Evolutionary conservation across 2,329 filamentous ascomycete species (phyloP).

Genomic region (Mollisiaceae sp.): DNA sequence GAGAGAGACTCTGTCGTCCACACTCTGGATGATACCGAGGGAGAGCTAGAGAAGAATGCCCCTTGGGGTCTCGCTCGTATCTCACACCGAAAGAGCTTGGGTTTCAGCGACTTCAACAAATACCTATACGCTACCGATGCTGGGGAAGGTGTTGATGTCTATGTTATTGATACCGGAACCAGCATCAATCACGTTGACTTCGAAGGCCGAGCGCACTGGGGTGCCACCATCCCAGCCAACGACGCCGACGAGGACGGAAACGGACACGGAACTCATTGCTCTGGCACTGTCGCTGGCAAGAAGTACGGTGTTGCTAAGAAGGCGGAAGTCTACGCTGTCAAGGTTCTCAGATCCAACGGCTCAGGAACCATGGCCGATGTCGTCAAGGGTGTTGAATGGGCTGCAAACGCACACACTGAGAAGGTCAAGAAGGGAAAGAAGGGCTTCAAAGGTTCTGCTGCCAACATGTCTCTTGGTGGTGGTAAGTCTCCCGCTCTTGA

Average conservation of each 20-base stretch:
- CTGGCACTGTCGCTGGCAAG: constrained; percentile 95
- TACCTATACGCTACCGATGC: constrained; percentile 90
- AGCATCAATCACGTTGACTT: constrained; percentile 96
- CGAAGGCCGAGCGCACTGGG: constrained; percentile 93
- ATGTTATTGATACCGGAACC: constrained; percentile 97
- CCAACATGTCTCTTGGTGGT: constrained; percentile 99
- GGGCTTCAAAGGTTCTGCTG: constrained; percentile 98
- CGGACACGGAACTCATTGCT: constrained; percentile 98
- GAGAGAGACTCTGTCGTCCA: constrained; percentile 94
- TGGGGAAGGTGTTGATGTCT: constrained; percentile 97
- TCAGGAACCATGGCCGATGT: constrained; percentile 99
- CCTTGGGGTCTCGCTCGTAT: constrained; percentile 99
- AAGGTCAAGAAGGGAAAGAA: constrained; percentile 83
- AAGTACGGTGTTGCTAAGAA: constrained; percentile 99
- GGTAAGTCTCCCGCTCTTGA: constrained; percentile 95
- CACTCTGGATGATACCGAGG: constrained; percentile 65
- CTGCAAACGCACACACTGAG: constrained; percentile 78
- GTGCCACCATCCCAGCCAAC: constrained; percentile 87
- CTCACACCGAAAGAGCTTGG: constrained; percentile 87
- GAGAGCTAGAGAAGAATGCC: constrained; percentile 82
- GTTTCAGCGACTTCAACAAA: constrained; percentile 96
- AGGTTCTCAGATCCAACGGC: constrained; percentile 96
- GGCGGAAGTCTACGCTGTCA: constrained; percentile 94
- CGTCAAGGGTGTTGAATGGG: constrained; percentile 97
- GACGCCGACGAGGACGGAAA: constrained; percentile 94